Evolutionary conservation across 306 rosid species (phyloP).

Genomic region (Argentina anserina): DNA sequence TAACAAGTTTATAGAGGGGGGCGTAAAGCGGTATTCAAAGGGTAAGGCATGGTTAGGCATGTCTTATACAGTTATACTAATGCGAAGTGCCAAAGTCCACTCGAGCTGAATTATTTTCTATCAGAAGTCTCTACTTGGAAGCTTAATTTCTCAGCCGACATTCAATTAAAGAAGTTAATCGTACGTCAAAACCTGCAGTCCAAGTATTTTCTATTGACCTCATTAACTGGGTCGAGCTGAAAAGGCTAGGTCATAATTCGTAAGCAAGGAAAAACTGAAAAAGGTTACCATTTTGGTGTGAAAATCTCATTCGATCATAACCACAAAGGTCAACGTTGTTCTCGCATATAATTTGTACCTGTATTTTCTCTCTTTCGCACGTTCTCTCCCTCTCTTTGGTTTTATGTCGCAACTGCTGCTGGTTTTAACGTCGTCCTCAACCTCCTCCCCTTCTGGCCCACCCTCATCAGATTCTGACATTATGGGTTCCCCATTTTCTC

Average conservation of each 20-base stretch:
- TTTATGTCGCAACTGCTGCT: conserved; percentile 49
- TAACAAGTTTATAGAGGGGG: background rate
- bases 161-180: no score
- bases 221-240: conserved; percentile 1
- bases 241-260: background rate
- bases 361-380: conserved; percentile 28
- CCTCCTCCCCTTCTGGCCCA: conserved; percentile 42
- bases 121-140: background rate
- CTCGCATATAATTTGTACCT: conserved; percentile 13
- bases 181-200: background rate
- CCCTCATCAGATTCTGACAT: conserved; percentile 39
- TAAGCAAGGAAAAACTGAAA: background rate
- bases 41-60: background rate
- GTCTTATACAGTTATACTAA: background rate
- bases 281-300: conserved; percentile 25
- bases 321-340: conserved; percentile 53
- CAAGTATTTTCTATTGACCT: conserved; percentile 7
- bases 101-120: background rate
- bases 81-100: background rate
- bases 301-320: conserved; percentile 30
- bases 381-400: conserved; percentile 26
- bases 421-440: conserved; percentile 44
- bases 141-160: background rate
- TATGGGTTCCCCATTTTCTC: conserved; percentile 27
- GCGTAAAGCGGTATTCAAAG: background rate